Evolutionary conservation across 106 monocot species (phyloP).

Genomic region (Hemerocallis citrina): DNA sequence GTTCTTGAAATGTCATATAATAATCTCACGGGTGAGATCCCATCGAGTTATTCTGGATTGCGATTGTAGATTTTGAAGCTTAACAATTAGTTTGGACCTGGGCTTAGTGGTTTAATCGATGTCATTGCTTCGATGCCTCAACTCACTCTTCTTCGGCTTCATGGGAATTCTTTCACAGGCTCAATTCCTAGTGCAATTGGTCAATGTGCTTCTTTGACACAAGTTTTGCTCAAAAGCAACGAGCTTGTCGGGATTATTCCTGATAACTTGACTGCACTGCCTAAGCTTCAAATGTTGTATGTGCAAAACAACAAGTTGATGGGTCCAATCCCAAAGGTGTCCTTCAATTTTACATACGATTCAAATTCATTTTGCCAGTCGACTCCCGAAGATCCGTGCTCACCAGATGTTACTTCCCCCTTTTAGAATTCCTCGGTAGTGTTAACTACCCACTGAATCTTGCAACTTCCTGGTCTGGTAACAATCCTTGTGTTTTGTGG

Average conservation of each 20-base stretch:
- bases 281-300: constrained; percentile 14
- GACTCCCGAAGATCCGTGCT: constrained; percentile 29
- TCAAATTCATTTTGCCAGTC: constrained; percentile 27
- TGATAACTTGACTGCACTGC: constrained; percentile 14
- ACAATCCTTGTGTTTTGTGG: constrained; percentile 46
- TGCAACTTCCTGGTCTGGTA: constrained; percentile 36
- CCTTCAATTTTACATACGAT: constrained; percentile 18
- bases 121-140: constrained; percentile 32
- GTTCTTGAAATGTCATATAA: constrained; percentile 41
- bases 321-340: constrained; percentile 29
- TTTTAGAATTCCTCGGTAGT: constrained; percentile 35
- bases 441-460: constrained; percentile 39
- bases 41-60: constrained; percentile 24
- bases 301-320: constrained; percentile 30
- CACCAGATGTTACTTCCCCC: constrained; percentile 31
- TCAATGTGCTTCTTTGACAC: constrained; percentile 13
- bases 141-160: constrained; percentile 36
- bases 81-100: constrained; percentile 38
- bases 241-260: constrained; percentile 37
- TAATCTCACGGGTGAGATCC: constrained; percentile 34
- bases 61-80: constrained; percentile 35
- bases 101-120: constrained; percentile 32
- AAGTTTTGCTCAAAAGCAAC: constrained; percentile 38
- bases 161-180: constrained; percentile 50
- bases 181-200: constrained; percentile 30